Percentiles rank a stretch among this genome's conserved stretches.
phyloP scores from a whole-genome alignment of 2,329 filamentous ascomycete genomes.

The Amylocarpus encephaloides region DNA sequence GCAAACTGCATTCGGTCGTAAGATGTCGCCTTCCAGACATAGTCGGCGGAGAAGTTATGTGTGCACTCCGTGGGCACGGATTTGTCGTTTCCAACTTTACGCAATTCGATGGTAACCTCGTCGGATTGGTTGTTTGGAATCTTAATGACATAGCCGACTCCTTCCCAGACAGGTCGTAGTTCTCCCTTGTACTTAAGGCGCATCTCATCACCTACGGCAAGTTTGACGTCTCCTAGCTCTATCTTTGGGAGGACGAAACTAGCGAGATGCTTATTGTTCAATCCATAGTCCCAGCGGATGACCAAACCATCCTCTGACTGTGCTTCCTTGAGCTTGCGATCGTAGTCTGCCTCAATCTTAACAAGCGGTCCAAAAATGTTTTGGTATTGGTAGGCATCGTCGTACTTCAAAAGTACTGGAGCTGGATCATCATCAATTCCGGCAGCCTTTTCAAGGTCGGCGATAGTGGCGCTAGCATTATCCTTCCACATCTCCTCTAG shows the following conservation, averaged over 20 bases:
- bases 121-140: slow-evolving; percentile 99
- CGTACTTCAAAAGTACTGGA: slow-evolving; percentile 86
- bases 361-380: slow-evolving; percentile 97
- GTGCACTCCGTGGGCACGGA: slow-evolving; percentile 93
- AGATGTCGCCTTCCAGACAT: slow-evolving; percentile 98
- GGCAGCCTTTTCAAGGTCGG: slow-evolving; percentile 83
- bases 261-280: slow-evolving; percentile 96
- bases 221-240: slow-evolving; percentile 93
- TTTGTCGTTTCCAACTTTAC: slow-evolving; percentile 93
- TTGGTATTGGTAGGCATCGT: slow-evolving; percentile 97
- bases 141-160: slow-evolving; percentile 97
- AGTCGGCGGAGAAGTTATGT: slow-evolving; percentile 96
- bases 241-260: slow-evolving; percentile 96
- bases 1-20: slow-evolving; percentile 99
- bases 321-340: slow-evolving; percentile 96
- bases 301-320: slow-evolving; percentile 95
- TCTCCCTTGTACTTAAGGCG: slow-evolving; percentile 94
- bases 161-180: slow-evolving; percentile 87
- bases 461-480: slow-evolving; percentile 78
- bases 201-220: slow-evolving; percentile 98
- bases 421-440: slow-evolving; percentile 93
- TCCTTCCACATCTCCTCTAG: slow-evolving; percentile 99
- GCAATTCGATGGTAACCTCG: slow-evolving; percentile 90
- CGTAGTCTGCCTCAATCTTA: slow-evolving; percentile 98
- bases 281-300: slow-evolving; percentile 87